Percentiles rank a stretch among this genome's conserved stretches.
Evolutionary conservation across 1,284 basidiomycete genomes (phyloP).

Genomic region (Ustilago crameri): DNA sequence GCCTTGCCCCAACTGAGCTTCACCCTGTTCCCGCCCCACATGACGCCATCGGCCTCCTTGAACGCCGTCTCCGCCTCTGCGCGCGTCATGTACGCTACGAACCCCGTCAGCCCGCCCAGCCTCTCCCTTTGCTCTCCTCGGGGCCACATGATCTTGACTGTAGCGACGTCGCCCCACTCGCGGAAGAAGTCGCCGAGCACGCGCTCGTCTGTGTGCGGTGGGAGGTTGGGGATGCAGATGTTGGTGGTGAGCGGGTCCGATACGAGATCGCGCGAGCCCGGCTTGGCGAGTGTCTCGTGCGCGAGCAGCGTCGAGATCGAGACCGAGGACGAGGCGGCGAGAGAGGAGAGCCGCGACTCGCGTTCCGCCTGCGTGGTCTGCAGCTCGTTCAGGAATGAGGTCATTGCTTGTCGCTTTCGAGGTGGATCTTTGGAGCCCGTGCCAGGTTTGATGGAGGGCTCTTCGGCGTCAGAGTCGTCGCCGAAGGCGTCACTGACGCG

Average conservation of each 20-base stretch:
- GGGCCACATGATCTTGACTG: constrained; percentile 69
- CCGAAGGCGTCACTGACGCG: constrained; percentile 27
- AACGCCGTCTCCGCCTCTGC: constrained; percentile 87
- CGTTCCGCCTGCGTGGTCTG: constrained; percentile 81
- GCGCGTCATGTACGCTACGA: constrained; percentile 94
- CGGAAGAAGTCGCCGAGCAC: constrained; percentile 87
- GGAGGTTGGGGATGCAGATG: constrained; percentile 85
- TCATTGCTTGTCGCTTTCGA: constrained; percentile 52
- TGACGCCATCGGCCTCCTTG: constrained; percentile 85
- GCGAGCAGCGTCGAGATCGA: constrained; percentile 65
- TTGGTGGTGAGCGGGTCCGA: constrained; percentile 86
- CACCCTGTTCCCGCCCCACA: constrained; percentile 87
- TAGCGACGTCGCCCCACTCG: constrained; percentile 71
- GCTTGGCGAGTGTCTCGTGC: constrained; percentile 80
- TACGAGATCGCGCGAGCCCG: constrained; percentile 83
- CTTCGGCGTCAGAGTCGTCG: constrained; percentile 33
- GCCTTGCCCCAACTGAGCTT: constrained; percentile 95
- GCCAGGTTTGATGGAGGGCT: constrained; percentile 9
- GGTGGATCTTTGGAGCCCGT: constrained; percentile 22
- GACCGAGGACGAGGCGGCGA: constrained; percentile 25
- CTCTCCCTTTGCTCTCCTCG: constrained; percentile 73
- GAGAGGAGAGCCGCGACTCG: constrained; percentile 76
- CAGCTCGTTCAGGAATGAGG: constrained; percentile 51
- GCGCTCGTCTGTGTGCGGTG: constrained; percentile 83
- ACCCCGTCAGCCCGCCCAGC: constrained; percentile 83